Conservation (phyloP, 2,329 filamentous ascomycete genomes). For the Thelonectria olida region DNA sequence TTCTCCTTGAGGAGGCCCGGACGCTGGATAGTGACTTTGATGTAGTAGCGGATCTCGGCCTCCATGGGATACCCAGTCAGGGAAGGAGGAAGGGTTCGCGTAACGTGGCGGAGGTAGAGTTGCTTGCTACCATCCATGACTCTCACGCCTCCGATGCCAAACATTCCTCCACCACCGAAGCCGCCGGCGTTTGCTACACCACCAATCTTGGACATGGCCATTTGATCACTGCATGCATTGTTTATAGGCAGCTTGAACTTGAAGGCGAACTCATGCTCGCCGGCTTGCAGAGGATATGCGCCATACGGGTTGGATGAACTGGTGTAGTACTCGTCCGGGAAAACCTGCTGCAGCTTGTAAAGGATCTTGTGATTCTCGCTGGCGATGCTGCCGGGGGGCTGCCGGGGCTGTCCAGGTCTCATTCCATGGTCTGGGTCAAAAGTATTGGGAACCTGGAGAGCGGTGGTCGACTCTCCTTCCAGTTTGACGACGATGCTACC, state of each 20-base stretch:
- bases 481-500: slow-evolving; percentile 83
- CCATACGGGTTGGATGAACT: slow-evolving; percentile 52
- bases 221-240: slow-evolving; percentile 71
- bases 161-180: slow-evolving; percentile 55
- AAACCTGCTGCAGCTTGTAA: slow-evolving; percentile 78
- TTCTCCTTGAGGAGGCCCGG: slow-evolving; percentile 92
- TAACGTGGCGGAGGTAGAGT: slow-evolving; percentile 75
- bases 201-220: slow-evolving; percentile 62
- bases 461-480: slow-evolving; percentile 80
- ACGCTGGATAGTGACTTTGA: slow-evolving; percentile 95
- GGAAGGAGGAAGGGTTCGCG: slow-evolving; percentile 87
- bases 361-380: slow-evolving; percentile 77
- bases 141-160: slow-evolving; percentile 62
- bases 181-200: slow-evolving; percentile 65
- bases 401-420: slow-evolving; percentile 39
- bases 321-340: slow-evolving; percentile 65
- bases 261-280: slow-evolving; percentile 81
- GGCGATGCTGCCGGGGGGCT: slow-evolving; percentile 53
- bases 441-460: slow-evolving; percentile 63
- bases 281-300: slow-evolving; percentile 70
- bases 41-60: slow-evolving; percentile 91
- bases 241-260: slow-evolving; percentile 82
- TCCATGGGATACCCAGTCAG: slow-evolving; percentile 86
- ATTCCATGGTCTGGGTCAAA: slow-evolving; percentile 53
- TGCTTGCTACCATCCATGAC: slow-evolving; percentile 72